Percentiles rank a stretch among this genome's conserved stretches.
Conservation (phyloP, 768 basidiomycete genomes). For the Tricholoma sp. region DNA sequence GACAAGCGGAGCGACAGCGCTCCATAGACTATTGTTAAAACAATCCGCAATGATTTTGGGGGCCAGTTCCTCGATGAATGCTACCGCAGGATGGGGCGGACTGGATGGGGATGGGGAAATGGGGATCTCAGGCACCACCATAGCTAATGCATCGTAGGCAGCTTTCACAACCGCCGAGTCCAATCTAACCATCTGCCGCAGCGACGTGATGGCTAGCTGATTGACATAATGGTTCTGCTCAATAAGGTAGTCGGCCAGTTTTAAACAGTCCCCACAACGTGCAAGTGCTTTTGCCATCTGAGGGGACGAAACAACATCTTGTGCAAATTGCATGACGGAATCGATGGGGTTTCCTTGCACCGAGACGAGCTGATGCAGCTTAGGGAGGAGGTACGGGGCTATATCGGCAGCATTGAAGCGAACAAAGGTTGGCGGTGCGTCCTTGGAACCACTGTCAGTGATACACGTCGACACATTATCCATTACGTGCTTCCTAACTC, state of each 20-base stretch:
- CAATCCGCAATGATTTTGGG: slow-evolving; percentile 16
- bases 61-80: slow-evolving; percentile 11
- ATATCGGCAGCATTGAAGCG: slow-evolving; percentile 11
- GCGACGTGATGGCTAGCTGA: slow-evolving; percentile 11
- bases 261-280: slow-evolving; percentile 9
- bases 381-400: slow-evolving; percentile 13
- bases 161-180: slow-evolving; percentile 12
- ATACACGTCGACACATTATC: slow-evolving; percentile 14
- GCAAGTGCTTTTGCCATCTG: slow-evolving; percentile 14
- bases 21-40: slow-evolving; percentile 14
- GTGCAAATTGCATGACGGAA: slow-evolving; percentile 8
- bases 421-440: slow-evolving; percentile 8
- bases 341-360: slow-evolving; percentile 6
- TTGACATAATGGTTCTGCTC: slow-evolving; percentile 9
- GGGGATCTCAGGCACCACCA: slow-evolving; percentile 5
- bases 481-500: slow-evolving; percentile 15
- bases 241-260: slow-evolving; percentile 11
- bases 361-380: slow-evolving; percentile 15
- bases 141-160: slow-evolving; percentile 11
- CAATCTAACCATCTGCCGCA: slow-evolving; percentile 14
- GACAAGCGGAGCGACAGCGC: slow-evolving; percentile 10
- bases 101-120: neutral
- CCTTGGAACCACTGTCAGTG: slow-evolving; percentile 4
- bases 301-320: slow-evolving; percentile 11
- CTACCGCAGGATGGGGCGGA: slow-evolving; percentile 9